Evolutionary conservation across 2,329 filamentous ascomycete species (phyloP), one percentile per base, ranked within the genome.

Genomic region (Eutypa lata): DNA sequence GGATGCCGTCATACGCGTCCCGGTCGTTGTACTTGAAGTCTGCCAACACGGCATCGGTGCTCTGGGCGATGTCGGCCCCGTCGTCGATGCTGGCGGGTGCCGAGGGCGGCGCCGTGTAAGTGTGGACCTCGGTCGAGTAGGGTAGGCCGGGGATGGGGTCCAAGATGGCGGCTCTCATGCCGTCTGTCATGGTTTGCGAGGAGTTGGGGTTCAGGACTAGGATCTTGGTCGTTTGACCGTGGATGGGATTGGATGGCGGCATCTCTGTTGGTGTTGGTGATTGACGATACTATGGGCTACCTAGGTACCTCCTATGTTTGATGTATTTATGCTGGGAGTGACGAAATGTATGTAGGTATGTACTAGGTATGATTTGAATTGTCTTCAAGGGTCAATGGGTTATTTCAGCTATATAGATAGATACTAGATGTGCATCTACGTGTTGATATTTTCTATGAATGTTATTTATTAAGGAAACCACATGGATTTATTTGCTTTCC

Each of bases 161-260:
- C 43, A 73, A 69, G 53, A 85, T 74, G 47, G 77, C 73, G 46
- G 70, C 64, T 51, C 78, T 77, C 61, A 92, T 76, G 24, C 80
- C 82, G 7, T 82, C 74, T 11, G 89, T 93, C 89, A 93, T 93
- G 51, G 77, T 74, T 52, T 73, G 62, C 1, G 86, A 90, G 2
- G 88, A 91, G 72, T 94, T 94, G 33, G 90, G 89, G 65, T 94
- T 93, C 62, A 93, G 78, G 55, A 93, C 75, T 40, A 93, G 77
- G 57, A 92, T 83, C 56, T 69, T 77, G 57, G 70, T 72, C 24
- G 59, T 60, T 54, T 61, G 62, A 37, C 60, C 62, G 40, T 67
- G 63, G 18, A 69, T 56, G 22, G 65, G 53, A 14, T 57, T 57
- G 37, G 64, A 66, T 10, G 66, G 50, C 67, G 70, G n/a, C n/a